Evolutionary conservation across 257 asterid genomes (phyloP), one percentile per base, ranked within the genome.

Genomic region (Petrea volubilis): DNA sequence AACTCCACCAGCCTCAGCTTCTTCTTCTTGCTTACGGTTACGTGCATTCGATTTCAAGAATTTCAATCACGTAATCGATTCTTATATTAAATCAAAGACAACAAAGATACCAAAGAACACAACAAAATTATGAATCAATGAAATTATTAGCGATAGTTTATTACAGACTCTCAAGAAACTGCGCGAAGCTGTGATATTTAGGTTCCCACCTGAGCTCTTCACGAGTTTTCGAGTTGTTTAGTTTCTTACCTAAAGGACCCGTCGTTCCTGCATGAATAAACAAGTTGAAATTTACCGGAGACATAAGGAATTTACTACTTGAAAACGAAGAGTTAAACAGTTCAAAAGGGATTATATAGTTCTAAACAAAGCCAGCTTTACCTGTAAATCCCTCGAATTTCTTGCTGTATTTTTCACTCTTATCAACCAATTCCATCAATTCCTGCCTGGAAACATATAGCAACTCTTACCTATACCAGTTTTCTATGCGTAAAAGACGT

Each of bases 181-280:
- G 75, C 9, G 86, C 84, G 71, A 89, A 89, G 82, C 91, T 87
- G 59, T 84, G 80, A 73, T 85, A 89, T 56, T 83, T 85, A 5
- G 94, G 94, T 76, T 85, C 87, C 96, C 96, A 89, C 53, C 83
- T 87, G 60, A 89, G 52, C 60, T 87, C 92, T 17, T 80, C 75
- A 24, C 90, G 86, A 17, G 96, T 83, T 78, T 71, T 85, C 7
- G 85, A 74, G 74, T 87, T 89, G 85, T 83, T 73, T 61, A 89
- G 75, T 61, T 80, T 87, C 87, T 87, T 87, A 8, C 94, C 96
- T 50, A 83, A 41, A 60, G 96, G 87, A 70, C 75, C 96, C 40
- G 78, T 73, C 8, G 87, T 85, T 61, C 94, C 96, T 89, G 87
- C 51, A 74, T 68, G 55, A 25, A n/a, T 34, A 8, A 36, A 51